Conservation (phyloP, 192 early-diverging fungal species). For the Linderina pennispora region DNA sequence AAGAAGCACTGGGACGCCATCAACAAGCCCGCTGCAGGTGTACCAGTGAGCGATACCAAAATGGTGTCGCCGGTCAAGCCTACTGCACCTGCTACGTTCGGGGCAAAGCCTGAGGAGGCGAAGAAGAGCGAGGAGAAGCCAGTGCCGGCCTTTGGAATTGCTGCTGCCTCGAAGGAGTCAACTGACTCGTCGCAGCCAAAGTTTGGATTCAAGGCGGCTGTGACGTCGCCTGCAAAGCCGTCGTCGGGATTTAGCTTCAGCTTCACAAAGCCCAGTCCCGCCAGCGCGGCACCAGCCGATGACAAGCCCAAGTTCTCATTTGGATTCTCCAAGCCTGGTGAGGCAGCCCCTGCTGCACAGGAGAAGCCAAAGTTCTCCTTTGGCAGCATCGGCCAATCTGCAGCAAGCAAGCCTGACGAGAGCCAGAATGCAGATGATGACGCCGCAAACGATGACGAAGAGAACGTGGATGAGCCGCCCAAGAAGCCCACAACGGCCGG, state of each 20-base stretch:
- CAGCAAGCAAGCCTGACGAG: constrained; percentile 1
- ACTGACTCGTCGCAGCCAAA: neutral
- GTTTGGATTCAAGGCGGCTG: constrained; percentile 6
- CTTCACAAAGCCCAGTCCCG: constrained; percentile 15
- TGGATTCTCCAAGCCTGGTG: constrained; percentile 10
- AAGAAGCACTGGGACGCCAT: constrained; percentile 25
- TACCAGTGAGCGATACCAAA: neutral
- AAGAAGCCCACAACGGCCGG: constrained; percentile 28
- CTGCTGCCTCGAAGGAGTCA: neutral
- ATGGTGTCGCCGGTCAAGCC: neutral
- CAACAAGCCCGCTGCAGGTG: neutral
- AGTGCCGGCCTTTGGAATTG: neutral
- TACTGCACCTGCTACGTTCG: too few relatives aligned
- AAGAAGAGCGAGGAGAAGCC: neutral
- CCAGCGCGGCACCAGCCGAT: constrained; percentile 3
- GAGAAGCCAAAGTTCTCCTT: constrained; percentile 34
- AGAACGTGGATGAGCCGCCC: neutral
- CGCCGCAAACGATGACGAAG: neutral
- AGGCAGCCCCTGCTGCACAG: neutral
- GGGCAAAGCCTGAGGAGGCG: too few relatives aligned
- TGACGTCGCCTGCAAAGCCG: neutral
- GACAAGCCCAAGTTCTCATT: constrained; percentile 37
- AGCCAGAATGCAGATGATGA: neutral
- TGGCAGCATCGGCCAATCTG: constrained; percentile 20
- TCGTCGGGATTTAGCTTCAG: constrained; percentile 16